phyloP scores from a whole-genome alignment of 192 early-diverging fungal species.

The Diversispora epigaea region DNA sequence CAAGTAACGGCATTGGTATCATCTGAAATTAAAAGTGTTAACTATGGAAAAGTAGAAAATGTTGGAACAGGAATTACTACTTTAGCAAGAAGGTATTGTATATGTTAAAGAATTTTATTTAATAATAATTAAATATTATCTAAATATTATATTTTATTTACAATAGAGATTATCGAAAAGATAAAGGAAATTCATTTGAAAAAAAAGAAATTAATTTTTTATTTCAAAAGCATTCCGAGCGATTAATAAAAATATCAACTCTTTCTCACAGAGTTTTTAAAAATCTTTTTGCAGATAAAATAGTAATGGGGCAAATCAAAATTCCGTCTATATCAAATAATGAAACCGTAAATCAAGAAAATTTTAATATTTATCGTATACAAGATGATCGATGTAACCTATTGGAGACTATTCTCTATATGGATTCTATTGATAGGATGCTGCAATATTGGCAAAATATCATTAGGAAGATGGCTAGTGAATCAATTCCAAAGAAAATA shows the following conservation, averaged over 20 bases:
- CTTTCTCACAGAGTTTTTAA: background rate
- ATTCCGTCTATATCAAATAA: background rate
- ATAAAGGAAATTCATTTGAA: background rate
- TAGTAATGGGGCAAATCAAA: background rate
- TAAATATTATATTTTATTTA: conserved; percentile 1
- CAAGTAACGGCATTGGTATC: background rate
- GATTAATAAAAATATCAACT: background rate
- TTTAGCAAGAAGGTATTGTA: background rate
- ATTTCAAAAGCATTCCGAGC: background rate
- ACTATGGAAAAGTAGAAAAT: background rate
- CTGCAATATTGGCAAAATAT: too few relatives aligned
- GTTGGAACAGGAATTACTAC: background rate
- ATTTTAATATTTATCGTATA: too few relatives aligned
- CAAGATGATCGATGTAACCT: too few relatives aligned
- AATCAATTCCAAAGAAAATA: too few relatives aligned
- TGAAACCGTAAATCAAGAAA: too few relatives aligned
- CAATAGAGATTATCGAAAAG: background rate
- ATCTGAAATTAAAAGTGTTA: background rate
- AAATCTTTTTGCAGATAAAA: background rate
- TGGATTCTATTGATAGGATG: too few relatives aligned
- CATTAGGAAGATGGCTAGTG: too few relatives aligned
- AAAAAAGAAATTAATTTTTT: background rate
- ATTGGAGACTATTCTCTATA: too few relatives aligned
- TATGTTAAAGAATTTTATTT: background rate
- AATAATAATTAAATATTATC: background rate